phyloP scores from a whole-genome alignment of 345 rosid genomes.

The Euphorbia lathyris region DNA sequence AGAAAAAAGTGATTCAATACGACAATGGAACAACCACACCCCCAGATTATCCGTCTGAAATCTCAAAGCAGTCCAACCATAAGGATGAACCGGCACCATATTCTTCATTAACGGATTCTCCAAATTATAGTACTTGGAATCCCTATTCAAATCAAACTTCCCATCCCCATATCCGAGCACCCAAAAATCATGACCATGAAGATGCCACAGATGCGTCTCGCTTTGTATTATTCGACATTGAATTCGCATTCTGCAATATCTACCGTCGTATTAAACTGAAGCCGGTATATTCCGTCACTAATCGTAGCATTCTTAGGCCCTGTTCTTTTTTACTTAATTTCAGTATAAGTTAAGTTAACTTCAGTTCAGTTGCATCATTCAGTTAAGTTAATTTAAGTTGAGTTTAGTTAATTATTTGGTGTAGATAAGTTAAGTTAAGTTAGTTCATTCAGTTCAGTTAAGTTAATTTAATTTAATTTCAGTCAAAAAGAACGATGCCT shows the following conservation, averaged over 20 bases:
- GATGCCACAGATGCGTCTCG: constrained; percentile 85
- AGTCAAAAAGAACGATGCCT: too few species aligned
- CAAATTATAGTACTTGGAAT: constrained; percentile 49
- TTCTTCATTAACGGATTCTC: constrained; percentile 71
- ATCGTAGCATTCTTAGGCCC: constrained; percentile 41
- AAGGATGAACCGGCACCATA: constrained; percentile 67
- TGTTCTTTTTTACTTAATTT: too few species aligned
- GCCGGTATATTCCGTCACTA: constrained; percentile 40
- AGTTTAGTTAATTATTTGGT: too few species aligned
- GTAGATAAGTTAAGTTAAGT: too few species aligned
- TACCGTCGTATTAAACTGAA: constrained; percentile 50
- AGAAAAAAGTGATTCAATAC: constrained; percentile 60
- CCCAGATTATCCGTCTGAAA: constrained; percentile 66
- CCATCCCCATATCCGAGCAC: constrained; percentile 65
- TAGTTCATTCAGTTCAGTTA: too few species aligned
- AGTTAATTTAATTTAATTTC: too few species aligned
- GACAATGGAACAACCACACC: constrained; percentile 73
- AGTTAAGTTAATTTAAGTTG: too few species aligned
- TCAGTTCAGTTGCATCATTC: too few species aligned
- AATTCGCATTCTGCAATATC: constrained; percentile 76
- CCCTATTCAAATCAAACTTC: constrained; percentile 44
- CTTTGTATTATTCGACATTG: constrained; percentile 34
- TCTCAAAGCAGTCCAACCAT: constrained; percentile 70
- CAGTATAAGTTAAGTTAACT: too few species aligned
- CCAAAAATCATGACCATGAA: constrained; percentile 90